Conservation (phyloP, 164 flowering plant species). For the Buxus sempervirens region DNA sequence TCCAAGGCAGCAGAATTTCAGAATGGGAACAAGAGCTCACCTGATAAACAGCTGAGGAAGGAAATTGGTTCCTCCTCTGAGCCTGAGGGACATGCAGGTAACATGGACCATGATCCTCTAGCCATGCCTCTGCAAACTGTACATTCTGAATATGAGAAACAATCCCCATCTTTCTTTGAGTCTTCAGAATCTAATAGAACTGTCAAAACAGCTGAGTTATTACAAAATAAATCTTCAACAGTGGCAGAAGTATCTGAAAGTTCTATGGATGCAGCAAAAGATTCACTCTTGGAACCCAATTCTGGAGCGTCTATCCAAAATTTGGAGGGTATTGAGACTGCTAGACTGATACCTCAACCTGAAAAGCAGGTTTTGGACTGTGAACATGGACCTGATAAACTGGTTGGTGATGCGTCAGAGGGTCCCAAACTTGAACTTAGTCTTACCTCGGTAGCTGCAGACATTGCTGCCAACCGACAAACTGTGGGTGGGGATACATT, state of each 20-base stretch:
- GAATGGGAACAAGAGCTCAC: constrained; percentile 1
- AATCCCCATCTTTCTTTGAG: neutral
- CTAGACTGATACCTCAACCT: neutral
- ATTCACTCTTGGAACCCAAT: neutral
- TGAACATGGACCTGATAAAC: neutral
- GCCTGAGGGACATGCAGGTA: neutral
- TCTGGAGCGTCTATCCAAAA: neutral
- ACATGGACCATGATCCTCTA: neutral
- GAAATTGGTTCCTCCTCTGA: constrained; percentile 1
- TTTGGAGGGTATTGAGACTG: neutral
- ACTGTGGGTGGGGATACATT: neutral
- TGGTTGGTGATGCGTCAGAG: neutral
- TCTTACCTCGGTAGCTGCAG: neutral
- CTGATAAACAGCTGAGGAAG: neutral
- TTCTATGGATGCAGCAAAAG: neutral
- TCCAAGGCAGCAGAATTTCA: constrained; percentile 2
- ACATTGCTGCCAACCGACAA: neutral
- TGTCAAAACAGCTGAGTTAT: neutral
- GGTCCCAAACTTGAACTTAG: neutral
- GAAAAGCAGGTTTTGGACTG: neutral
- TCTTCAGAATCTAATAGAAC: neutral
- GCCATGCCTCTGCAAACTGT: constrained; percentile 11
- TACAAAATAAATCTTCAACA: neutral
- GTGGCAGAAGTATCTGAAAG: neutral
- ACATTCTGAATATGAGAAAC: neutral